Percentiles rank a stretch among this genome's conserved stretches.
Conservation (phyloP, 2,329 filamentous ascomycete species). For the Aspergillus costaricaensis region DNA sequence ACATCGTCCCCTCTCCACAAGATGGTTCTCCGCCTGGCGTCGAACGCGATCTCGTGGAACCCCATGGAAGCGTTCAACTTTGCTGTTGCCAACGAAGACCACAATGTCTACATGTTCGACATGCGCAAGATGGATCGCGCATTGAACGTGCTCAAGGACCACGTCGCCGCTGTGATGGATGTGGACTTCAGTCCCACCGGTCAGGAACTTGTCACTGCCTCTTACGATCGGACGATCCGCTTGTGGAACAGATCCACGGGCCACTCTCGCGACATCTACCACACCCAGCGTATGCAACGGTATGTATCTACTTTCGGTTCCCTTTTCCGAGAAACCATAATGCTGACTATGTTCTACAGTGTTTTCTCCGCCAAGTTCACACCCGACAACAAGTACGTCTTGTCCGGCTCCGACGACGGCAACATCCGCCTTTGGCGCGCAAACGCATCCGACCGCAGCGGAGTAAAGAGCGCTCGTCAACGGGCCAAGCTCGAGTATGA, state of each 20-base stretch:
- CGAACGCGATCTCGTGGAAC: constrained; percentile 86
- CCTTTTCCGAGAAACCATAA: background rate
- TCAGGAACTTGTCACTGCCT: constrained; percentile 87
- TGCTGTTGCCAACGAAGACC: constrained; percentile 89
- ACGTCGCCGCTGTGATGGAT: constrained; percentile 92
- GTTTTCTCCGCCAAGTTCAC: constrained; percentile 85
- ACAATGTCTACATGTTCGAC: constrained; percentile 91
- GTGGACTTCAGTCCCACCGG: constrained; percentile 94
- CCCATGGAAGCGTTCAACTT: constrained; percentile 97
- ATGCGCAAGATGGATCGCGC: constrained; percentile 88
- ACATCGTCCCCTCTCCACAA: constrained; percentile 82
- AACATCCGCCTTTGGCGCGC: constrained; percentile 89
- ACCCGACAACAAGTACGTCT: constrained; percentile 83
- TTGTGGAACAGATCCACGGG: constrained; percentile 80
- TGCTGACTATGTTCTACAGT: constrained; percentile 41
- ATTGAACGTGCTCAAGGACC: constrained; percentile 85
- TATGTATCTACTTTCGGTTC: constrained; percentile 24
- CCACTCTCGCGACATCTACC: constrained; percentile 89
- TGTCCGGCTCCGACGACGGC: constrained; percentile 91
- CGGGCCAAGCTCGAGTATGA: constrained; percentile 91
- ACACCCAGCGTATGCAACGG: constrained; percentile 95
- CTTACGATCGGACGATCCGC: constrained; percentile 83
- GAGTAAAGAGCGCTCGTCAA: constrained; percentile 81
- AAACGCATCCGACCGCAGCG: constrained; percentile 78
- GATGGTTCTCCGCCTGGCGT: constrained; percentile 76